Conservation (phyloP, 2,329 filamentous ascomycete genomes). For the Fusarium ambrosium region DNA sequence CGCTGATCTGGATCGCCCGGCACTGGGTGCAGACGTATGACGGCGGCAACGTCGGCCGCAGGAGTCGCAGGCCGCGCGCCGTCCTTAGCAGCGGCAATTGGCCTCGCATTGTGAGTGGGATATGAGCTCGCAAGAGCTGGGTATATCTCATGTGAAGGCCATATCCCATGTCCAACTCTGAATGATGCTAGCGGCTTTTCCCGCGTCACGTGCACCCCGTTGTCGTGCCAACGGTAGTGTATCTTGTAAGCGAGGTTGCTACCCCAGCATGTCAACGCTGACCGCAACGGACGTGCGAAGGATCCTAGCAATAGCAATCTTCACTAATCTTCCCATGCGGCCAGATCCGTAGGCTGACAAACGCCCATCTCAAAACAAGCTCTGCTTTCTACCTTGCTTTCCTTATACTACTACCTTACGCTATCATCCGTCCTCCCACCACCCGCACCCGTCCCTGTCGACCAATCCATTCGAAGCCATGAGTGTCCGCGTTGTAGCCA, state of each 20-base stretch:
- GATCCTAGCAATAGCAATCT: constrained; percentile 17
- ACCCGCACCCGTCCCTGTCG: constrained; percentile 9
- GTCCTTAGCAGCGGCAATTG: constrained; percentile 57
- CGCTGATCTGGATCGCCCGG: constrained; percentile 73
- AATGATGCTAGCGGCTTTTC: constrained; percentile 49
- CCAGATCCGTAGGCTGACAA: constrained; percentile 46
- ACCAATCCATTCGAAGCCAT: constrained; percentile 47
- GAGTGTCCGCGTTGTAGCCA: constrained; percentile 88
- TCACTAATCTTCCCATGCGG: constrained; percentile 39
- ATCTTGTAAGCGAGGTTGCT: not conserved
- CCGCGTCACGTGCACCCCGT: constrained; percentile 45
- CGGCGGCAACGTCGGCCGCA: constrained; percentile 43
- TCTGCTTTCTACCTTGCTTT: constrained; percentile 18
- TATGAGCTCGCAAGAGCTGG: constrained; percentile 39
- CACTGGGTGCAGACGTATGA: constrained; percentile 67
- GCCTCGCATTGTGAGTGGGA: constrained; percentile 57
- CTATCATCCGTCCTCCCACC: constrained; percentile 1
- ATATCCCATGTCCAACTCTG: constrained; percentile 28
- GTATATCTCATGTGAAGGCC: constrained; percentile 25
- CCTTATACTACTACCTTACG: constrained; percentile 26
- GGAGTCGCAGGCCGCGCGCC: constrained; percentile 48
- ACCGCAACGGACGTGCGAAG: not conserved
- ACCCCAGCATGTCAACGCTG: not conserved
- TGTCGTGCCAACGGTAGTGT: constrained; percentile 45
- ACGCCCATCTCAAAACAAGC: constrained; percentile 29